Base-by-base conservation (phyloP, 345 rosid genomes). In the Alliaria petiolata region DNA sequence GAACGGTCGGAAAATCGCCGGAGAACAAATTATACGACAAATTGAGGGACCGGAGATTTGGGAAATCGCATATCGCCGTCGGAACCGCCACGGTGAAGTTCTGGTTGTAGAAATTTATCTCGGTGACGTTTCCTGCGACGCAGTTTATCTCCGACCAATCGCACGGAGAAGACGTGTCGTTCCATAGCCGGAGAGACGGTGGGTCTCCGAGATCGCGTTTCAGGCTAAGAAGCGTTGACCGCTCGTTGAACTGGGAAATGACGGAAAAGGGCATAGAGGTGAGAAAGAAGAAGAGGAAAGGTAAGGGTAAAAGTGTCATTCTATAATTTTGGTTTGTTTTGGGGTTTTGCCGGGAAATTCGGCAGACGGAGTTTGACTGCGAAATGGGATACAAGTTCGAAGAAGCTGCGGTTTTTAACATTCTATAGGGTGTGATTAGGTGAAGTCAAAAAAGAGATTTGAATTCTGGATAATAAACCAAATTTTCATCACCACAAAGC, bases 161-260 rank as follows among this genome's bases (percentile, higher is more conserved):
- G 58, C 98, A 93, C 0, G 90, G 91, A 0, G 88, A 69, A 11
- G 91, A 79, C 4, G 84, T 68, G 44, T 82, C 14, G 81, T 54
- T 83, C 99, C 99, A 95, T 13, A 77, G 76, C 19, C 12, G 81
- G 67, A 91, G 81, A 25, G 82, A 64, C 33, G 80, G 39, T 52
- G 96, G 96, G 42, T 88, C 68, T 20, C 91, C 87, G 61, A 89
- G 84, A 22, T 64, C 74, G 51, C 72, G 84, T 76, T 82, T 86
- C 30, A 95, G 50, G 14, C 33, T 66, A 33, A 91, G 78, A 57
- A 95, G 91, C 71, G 80, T 78, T 13, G 85, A 15, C 62, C 61
- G 78, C 12, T 95, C 91, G 5, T 62, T 49, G 16, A 62, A 3
- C 59, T 89, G 96, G 0, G 96, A 80, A 75, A 73, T 80, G 44